Percentiles rank a stretch among this genome's conserved stretches.
These are phyloP conservation scores for Vitis hybrid DNA, from an alignment of 177 flowering plant genomes.

Conservation along the genomic window DNA sequence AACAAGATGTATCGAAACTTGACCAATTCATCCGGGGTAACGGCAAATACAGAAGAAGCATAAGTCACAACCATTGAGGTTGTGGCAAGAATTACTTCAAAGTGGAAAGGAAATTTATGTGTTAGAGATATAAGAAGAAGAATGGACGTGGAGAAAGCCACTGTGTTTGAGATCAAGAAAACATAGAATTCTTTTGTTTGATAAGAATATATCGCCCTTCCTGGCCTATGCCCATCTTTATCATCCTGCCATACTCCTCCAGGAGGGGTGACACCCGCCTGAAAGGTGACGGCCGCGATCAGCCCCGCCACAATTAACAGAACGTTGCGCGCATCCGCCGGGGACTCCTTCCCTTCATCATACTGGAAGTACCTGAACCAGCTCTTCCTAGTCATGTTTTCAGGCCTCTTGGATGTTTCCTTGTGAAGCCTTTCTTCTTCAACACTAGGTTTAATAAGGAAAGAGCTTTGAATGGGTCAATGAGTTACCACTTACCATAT, in stretches of 20 bases:
- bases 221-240: constrained; percentile 5
- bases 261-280: constrained; percentile 27
- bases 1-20: constrained; percentile 9
- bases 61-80: constrained; percentile 18
- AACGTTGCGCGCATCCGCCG: constrained; percentile 16
- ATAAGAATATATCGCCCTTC: constrained; percentile 14
- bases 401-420: not conserved
- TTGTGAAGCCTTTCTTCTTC: too few relatives aligned
- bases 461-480: too few relatives aligned
- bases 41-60: constrained; percentile 11
- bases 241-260: constrained; percentile 30
- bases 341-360: constrained; percentile 9
- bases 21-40: constrained; percentile 11
- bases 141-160: constrained; percentile 22
- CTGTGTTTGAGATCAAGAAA: constrained; percentile 18
- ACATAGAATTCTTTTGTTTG: not conserved
- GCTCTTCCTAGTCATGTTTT: not conserved
- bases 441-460: too few relatives aligned
- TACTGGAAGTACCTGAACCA: constrained; percentile 17
- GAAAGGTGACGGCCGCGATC: constrained; percentile 31
- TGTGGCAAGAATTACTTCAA: constrained; percentile 15
- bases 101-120: constrained; percentile 15
- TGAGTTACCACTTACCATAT: too few relatives aligned
- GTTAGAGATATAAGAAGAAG: constrained; percentile 14
- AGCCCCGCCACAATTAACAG: constrained; percentile 21